These are phyloP conservation scores for Brassica napus DNA, from an alignment of 345 rosid species.

Conservation along the genomic window DNA sequence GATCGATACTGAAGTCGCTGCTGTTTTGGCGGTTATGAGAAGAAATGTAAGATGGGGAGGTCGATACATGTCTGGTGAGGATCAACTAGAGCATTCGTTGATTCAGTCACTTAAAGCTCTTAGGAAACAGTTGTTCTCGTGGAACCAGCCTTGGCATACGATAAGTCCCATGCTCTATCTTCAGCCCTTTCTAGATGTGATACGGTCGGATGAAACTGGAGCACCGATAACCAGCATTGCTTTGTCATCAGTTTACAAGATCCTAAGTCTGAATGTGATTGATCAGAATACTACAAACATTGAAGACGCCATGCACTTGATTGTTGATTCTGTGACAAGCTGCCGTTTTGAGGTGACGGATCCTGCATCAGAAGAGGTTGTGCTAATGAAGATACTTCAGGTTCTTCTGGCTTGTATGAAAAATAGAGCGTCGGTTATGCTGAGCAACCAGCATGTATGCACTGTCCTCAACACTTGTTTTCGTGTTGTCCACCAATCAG, in stretches of 20 bases:
- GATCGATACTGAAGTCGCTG: slow-evolving; percentile 87
- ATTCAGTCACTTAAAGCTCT: slow-evolving; percentile 86
- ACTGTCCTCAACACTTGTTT: slow-evolving; percentile 95
- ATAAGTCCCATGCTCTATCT: slow-evolving; percentile 78
- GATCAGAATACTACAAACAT: slow-evolving; percentile 76
- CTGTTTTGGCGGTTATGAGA: slow-evolving; percentile 96
- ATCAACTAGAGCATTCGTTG: slow-evolving; percentile 86
- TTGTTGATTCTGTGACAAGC: slow-evolving; percentile 95
- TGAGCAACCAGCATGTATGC: slow-evolving; percentile 97
- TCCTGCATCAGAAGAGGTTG: slow-evolving; percentile 98
- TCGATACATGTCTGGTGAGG: slow-evolving; percentile 91
- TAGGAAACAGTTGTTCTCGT: slow-evolving; percentile 78
- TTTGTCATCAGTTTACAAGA: slow-evolving; percentile 85
- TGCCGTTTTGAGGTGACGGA: slow-evolving; percentile 98
- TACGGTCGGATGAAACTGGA: slow-evolving; percentile 90
- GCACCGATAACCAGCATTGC: slow-evolving; percentile 94
- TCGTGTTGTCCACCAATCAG: slow-evolving; percentile 97
- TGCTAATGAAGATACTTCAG: slow-evolving; percentile 95
- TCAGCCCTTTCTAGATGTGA: slow-evolving; percentile 90
- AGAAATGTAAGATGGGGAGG: slow-evolving; percentile 99
- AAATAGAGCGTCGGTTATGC: slow-evolving; percentile 86
- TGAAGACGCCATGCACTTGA: slow-evolving; percentile 90
- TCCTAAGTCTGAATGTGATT: slow-evolving; percentile 72
- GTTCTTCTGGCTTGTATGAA: slow-evolving; percentile 95
- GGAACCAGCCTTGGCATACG: slow-evolving; percentile 91